phyloP scores from a whole-genome alignment of 371 early-diverging fungal genomes.

The Mucor indicus region DNA sequence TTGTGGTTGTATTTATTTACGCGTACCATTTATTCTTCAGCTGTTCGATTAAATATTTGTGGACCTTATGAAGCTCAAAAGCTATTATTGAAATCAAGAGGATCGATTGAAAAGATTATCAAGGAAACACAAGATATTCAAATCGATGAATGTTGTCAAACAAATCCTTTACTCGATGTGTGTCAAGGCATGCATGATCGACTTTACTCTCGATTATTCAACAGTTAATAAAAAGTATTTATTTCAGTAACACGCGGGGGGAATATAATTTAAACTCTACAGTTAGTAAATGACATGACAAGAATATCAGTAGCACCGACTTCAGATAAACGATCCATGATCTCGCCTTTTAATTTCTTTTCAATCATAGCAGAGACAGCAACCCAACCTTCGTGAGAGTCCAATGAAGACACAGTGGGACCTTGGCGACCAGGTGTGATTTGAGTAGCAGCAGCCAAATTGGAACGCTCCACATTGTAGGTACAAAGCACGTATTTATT shows the following conservation, averaged over 20 bases:
- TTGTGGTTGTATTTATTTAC: slow-evolving; percentile 82
- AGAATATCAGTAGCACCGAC: slow-evolving; percentile 92
- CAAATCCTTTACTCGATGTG: slow-evolving; percentile 77
- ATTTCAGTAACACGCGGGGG: too few species aligned
- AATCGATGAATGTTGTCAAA: slow-evolving; percentile 63
- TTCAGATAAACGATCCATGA: slow-evolving; percentile 88
- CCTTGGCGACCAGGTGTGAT: slow-evolving; percentile 95
- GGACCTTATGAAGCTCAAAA: slow-evolving; percentile 89
- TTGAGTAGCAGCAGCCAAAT: slow-evolving; percentile 59
- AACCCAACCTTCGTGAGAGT: slow-evolving; percentile 87
- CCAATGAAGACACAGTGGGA: slow-evolving; percentile 85
- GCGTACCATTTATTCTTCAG: slow-evolving; percentile 81
- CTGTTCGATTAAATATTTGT: slow-evolving; percentile 83
- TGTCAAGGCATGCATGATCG: slow-evolving; percentile 89
- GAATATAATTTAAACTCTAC: slow-evolving; percentile 58
- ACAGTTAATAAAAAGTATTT: slow-evolving; percentile 52
- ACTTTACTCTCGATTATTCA: slow-evolving; percentile 85
- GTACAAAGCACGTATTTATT: slow-evolving; percentile 83
- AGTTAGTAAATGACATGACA: slow-evolving; percentile 79
- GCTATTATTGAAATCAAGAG: slow-evolving; percentile 58
- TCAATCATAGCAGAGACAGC: slow-evolving; percentile 91
- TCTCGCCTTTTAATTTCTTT: slow-evolving; percentile 74
- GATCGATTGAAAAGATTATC: slow-evolving; percentile 53
- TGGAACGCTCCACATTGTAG: slow-evolving; percentile 78
- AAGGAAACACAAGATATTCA: slow-evolving; percentile 38